These are phyloP conservation scores for Penicillium manginii DNA, from an alignment of 495 filamentous ascomycete species.

Conservation along the genomic window DNA sequence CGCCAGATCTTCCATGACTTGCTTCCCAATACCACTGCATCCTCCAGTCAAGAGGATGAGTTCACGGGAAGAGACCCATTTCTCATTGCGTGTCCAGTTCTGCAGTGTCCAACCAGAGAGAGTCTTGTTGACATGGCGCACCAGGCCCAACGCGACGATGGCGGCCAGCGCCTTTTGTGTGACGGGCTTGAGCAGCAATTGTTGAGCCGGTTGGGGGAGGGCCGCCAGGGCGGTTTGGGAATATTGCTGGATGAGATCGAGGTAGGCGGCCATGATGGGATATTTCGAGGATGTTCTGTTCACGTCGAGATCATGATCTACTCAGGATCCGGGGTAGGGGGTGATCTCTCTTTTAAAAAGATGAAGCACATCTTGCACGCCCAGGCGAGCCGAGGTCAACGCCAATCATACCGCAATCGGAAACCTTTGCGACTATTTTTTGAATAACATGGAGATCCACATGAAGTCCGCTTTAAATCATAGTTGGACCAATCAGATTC, in stretches of 20 bases:
- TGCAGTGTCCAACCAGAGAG: conserved; percentile 50
- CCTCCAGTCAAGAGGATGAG: conserved; percentile 63
- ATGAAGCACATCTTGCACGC: not conserved
- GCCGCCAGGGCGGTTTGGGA: conserved; percentile 29
- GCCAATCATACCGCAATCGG: not conserved
- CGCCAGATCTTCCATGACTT: conserved; percentile 50
- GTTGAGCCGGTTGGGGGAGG: conserved; percentile 35
- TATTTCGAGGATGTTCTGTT: not conserved
- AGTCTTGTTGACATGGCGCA: conserved; percentile 44
- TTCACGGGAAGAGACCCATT: conserved; percentile 52
- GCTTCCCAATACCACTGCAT: conserved; percentile 58
- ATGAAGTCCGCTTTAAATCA: not conserved
- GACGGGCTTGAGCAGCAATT: conserved; percentile 30
- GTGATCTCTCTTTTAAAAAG: not conserved
- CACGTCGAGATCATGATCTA: too few species aligned
- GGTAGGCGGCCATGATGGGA: conserved; percentile 28
- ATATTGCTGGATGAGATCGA: conserved; percentile 34
- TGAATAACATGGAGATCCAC: not conserved
- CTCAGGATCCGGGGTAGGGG: not conserved
- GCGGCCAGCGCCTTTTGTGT: conserved; percentile 34
- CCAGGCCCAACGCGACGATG: conserved; percentile 39
- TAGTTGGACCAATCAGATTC: not conserved
- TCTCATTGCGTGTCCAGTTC: conserved; percentile 48
- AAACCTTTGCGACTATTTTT: not conserved
- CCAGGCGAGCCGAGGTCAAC: not conserved